Conservation (phyloP, 805 yeast genomes). For the Nakazawaea populi region DNA sequence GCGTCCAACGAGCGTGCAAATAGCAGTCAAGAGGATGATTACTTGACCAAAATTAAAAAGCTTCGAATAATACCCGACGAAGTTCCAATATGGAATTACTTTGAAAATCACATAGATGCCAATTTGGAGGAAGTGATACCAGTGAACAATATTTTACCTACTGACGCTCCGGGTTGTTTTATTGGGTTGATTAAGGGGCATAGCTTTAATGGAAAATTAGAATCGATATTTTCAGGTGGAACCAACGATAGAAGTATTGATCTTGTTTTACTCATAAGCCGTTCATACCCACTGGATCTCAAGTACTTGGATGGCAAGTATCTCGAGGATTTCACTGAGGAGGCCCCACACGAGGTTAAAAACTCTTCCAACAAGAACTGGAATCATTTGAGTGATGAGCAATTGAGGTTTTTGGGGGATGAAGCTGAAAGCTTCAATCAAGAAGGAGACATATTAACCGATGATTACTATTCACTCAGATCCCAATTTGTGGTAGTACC, state of each 20-base stretch:
- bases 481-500: conserved; percentile 6
- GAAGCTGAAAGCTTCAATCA: conserved; percentile 16
- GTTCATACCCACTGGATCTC: not conserved
- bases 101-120: conserved; percentile 6
- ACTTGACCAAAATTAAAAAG: conserved; percentile 1
- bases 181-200: conserved; percentile 8
- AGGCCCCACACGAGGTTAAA: not conserved
- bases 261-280: conserved; percentile 5
- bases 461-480: not conserved
- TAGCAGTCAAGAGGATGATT: not conserved
- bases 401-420: conserved; percentile 26
- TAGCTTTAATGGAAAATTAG: not conserved
- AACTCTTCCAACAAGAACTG: not conserved
- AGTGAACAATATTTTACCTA: conserved; percentile 6
- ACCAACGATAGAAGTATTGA: conserved; percentile 7
- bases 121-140: conserved; percentile 1
- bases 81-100: conserved; percentile 9
- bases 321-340: conserved; percentile 7
- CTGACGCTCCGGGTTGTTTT: conserved; percentile 6
- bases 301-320: conserved; percentile 1
- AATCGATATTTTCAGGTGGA: conserved; percentile 4
- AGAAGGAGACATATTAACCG: not conserved
- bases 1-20: not conserved
- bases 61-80: not conserved
- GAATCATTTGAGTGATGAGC: conserved; percentile 24